Evolutionary conservation across 2,329 filamentous ascomycete genomes (phyloP).

Genomic region (Fusarium penzigii): DNA sequence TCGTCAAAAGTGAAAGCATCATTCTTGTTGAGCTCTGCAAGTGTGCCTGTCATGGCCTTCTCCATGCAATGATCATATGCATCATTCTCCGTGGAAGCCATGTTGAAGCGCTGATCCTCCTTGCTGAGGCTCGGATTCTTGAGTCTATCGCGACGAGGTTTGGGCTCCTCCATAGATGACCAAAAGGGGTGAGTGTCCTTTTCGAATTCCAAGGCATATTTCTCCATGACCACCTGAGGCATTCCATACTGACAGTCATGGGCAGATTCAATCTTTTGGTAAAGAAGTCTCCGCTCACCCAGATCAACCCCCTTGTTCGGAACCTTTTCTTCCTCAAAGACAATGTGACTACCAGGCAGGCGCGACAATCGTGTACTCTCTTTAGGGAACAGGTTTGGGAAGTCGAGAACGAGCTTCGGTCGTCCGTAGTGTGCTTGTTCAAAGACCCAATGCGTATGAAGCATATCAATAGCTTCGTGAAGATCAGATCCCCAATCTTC

Average conservation of each 20-base stretch:
- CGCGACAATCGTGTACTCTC: conserved; percentile 31
- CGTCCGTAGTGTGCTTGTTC: conserved; percentile 37
- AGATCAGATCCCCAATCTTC: conserved; percentile 34
- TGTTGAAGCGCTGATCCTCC: conserved; percentile 28
- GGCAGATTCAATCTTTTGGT: conserved; percentile 6
- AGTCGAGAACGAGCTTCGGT: conserved; percentile 28
- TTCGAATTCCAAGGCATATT: conserved; percentile 14
- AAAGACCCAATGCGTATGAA: conserved; percentile 36
- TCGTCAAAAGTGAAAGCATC: conserved; percentile 1
- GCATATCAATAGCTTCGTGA: conserved; percentile 34
- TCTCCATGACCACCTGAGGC: conserved; percentile 5
- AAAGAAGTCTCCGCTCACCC: conserved; percentile 17
- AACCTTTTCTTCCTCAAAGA: neutral
- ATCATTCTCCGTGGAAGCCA: conserved; percentile 37
- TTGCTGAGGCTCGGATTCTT: neutral
- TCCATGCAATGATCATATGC: conserved; percentile 37
- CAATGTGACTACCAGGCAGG: conserved; percentile 15
- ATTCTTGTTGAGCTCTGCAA: conserved; percentile 2
- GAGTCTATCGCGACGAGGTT: conserved; percentile 1
- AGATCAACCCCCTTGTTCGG: neutral
- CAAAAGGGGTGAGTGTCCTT: conserved; percentile 13
- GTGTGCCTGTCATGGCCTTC: conserved; percentile 23
- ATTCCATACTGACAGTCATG: conserved; percentile 31
- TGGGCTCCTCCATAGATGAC: neutral
- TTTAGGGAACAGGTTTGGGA: conserved; percentile 18